Evolutionary conservation across 83 land plant species (phyloP).

Genomic region (Diphasiastrum complanatum): DNA sequence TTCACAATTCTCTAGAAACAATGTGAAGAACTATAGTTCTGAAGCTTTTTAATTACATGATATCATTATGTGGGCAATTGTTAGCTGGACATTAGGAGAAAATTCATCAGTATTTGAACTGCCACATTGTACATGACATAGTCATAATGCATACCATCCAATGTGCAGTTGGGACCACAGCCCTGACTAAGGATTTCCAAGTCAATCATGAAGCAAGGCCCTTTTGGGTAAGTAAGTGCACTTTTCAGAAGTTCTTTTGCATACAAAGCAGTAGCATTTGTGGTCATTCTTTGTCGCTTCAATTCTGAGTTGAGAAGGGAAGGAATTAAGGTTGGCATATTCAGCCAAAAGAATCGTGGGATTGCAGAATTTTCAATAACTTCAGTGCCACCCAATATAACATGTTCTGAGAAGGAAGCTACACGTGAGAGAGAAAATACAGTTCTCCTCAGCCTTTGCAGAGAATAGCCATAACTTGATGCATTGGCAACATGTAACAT

Average conservation of each 20-base stretch:
- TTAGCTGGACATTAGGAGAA: slow-evolving; percentile 59
- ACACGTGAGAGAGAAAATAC: slow-evolving; percentile 34
- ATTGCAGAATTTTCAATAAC: slow-evolving; percentile 5
- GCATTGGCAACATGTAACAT: slow-evolving; percentile 72
- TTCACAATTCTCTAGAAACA: no score
- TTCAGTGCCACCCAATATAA: slow-evolving; percentile 8
- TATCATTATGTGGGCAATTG: no score
- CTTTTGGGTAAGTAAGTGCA: slow-evolving; percentile 47
- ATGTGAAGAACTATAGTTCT: no score
- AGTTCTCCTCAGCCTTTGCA: slow-evolving; percentile 27
- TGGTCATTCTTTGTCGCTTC: slow-evolving; percentile 60
- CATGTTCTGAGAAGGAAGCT: slow-evolving; percentile 25
- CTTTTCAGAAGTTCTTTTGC: slow-evolving; percentile 31
- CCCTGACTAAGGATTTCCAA: slow-evolving; percentile 39
- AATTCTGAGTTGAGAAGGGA: slow-evolving; percentile 53
- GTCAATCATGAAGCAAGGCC: slow-evolving; percentile 61
- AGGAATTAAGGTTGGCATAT: slow-evolving; percentile 62
- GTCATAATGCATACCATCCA: slow-evolving; percentile 87
- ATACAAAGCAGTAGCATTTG: slow-evolving; percentile 34
- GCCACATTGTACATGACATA: slow-evolving; percentile 61
- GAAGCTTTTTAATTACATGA: no score
- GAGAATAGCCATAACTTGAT: slow-evolving; percentile 40
- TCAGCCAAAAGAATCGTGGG: slow-evolving; percentile 86
- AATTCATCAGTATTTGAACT: slow-evolving; percentile 78
- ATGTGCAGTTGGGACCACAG: slow-evolving; percentile 66